Evolutionary conservation across 225 moss, liverwort and hornwort genomes (phyloP), one percentile per base, ranked within the genome.

Genomic region (Asterella californica): DNA sequence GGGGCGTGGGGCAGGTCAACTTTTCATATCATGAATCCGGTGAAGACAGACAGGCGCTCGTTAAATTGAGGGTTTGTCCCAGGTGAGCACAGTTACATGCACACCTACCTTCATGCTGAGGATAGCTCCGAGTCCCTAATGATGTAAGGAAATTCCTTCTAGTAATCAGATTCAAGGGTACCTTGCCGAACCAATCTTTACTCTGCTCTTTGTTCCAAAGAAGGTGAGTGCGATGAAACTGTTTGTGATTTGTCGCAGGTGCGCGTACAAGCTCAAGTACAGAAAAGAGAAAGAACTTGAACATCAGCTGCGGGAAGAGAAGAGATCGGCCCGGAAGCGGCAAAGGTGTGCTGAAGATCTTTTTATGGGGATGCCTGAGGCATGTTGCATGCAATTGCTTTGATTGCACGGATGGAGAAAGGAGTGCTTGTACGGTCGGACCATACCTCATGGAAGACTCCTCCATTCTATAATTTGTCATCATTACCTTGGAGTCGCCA

Each of bases 11-110:
- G 80, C 87, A 87, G 87, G 99, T 99, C 21, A 99, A 99, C 89
- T 99, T 99, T 82, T 91, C 91, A 22, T 99, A 99, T 86, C 92
- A 25, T 33, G 99, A 99, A 84, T 91, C 91, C 27, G 95, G 99
- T 70, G 92, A 99, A 88, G 88, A 79, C 66, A 90, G 93, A 79
- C 99, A 99, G 85, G 99, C 99, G 10, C 92, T 99, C 47, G 99
- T 99, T 70, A 99, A 99, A 78, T 72, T 99, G 66, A 90, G 99
- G 70, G 91, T 99, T 46, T 99, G 99, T 85, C 92, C 95, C 25
- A 90, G 90, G 87, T 85, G 72, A 72, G 77, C 46, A 32, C 72
- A 17, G 37, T 12, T 74, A 45, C 9, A 25, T 29, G 29, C 46
- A 3, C 15, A n/a, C 17, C 0, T 18, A 46, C 5, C 5, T 53